Evolutionary conservation across 2,329 filamentous ascomycete species (phyloP), one percentile per base, ranked within the genome.

Genomic region (Penicillium sp.): DNA sequence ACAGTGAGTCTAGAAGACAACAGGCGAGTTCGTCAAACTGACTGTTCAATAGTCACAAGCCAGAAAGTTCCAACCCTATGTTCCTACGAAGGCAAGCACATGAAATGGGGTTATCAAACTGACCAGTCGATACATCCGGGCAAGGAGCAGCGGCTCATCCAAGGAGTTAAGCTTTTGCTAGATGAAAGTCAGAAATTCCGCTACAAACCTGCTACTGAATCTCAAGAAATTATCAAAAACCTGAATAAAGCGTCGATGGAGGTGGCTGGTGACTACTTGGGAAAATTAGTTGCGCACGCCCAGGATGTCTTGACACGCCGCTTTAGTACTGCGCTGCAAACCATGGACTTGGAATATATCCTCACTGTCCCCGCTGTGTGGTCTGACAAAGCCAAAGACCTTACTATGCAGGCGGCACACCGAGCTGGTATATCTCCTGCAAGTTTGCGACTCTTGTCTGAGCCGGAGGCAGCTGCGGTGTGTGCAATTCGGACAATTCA

Each of bases 341-440:
- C 43, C 1, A 64, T 68, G 47, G 40, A 66, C 13, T 49, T 66
- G 23, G 46, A 65, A 29, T 73, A 60, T 33, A 48, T 72, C 1
- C 45, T 74, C 1, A 68, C 68, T 1, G 67, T 72, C 1, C 71
- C 72, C 0, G 72, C 71, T 2, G 66, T 74, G 0, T 75, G 71
- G 70, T 71, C 70, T 0, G 71, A 74, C 39, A 72, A 68, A 38
- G 72, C 66, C 0, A 71, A 72, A 44, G 63, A 73, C 49, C 33
- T 49, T 6, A 74, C 71, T 1, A 52, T 66, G 21, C 64, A 68
- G 49, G 61, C 60, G 9, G 66, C 65, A 0, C 40, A 53, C 6
- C 19, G n/a, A 2, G 66, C 66, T 4, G 63, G 63, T 10, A 58
- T 68, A 15, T 21, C 50, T 0, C 6, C 13, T 2, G 4, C 36